A percentile compares a stretch with the other conserved stretches of the same genome.
phyloP scores from a whole-genome alignment of 805 yeast species.

The Wickerhamiella lipophila region DNA sequence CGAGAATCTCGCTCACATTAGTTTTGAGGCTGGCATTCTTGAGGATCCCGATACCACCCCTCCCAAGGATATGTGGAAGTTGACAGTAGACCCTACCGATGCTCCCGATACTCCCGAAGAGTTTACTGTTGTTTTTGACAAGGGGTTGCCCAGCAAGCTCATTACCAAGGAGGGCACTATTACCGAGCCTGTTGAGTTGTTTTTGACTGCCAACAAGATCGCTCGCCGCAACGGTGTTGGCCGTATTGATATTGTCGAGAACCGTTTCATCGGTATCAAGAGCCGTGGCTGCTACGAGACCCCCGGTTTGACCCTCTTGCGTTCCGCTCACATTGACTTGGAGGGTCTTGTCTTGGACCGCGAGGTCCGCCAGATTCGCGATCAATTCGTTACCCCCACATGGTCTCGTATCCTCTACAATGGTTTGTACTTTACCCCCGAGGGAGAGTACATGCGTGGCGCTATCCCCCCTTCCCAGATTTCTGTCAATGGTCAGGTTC shows the following conservation, averaged over 20 bases:
- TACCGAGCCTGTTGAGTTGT: constrained; percentile 83
- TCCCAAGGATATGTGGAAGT: constrained; percentile 99
- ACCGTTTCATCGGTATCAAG: constrained; percentile 96
- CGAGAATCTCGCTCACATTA: constrained; percentile 97
- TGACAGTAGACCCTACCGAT: constrained; percentile 88
- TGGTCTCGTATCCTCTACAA: constrained; percentile 87
- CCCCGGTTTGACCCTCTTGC: constrained; percentile 90
- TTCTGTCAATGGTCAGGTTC: constrained; percentile 92
- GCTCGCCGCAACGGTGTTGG: constrained; percentile 99
- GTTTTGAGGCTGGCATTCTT: constrained; percentile 97
- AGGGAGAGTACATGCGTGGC: constrained; percentile 83
- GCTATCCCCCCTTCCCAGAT: constrained; percentile 79
- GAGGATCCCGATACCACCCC: constrained; percentile 99
- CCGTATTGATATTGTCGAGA: constrained; percentile 97
- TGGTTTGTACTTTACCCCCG: constrained; percentile 97
- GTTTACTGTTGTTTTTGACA: constrained; percentile 63
- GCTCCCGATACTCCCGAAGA: constrained; percentile 93
- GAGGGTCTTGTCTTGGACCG: constrained; percentile 96
- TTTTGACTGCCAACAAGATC: constrained; percentile 81
- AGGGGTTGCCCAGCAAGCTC: constrained; percentile 82
- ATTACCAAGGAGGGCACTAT: constrained; percentile 47
- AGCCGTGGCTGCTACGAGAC: constrained; percentile 99
- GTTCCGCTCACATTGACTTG: constrained; percentile 87
- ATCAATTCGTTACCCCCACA: constrained; percentile 84
- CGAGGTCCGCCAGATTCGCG: constrained; percentile 95